Base-by-base conservation (phyloP, 257 asterid species). In the Phtheirospermum japonicum region DNA sequence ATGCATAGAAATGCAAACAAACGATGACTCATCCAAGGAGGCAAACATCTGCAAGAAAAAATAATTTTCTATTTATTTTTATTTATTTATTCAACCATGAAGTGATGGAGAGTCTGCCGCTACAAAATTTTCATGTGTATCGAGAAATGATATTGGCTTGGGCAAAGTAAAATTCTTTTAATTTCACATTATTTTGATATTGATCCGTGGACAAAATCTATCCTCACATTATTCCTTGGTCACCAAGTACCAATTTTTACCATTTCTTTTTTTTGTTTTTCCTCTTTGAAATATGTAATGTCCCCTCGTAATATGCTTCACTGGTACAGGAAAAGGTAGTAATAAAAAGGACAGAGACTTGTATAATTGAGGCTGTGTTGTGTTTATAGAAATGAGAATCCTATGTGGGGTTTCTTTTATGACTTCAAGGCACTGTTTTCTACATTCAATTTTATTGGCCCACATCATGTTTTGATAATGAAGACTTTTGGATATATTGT, bases 351-450 rank as follows among this genome's bases (percentile, higher is more conserved):
- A 73, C 82, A 71, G 60, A 49, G 56, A 61, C 37, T 60, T 61
- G 37, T 60, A 74, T 34, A 66, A 71, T 67, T 71, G 46, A 73
- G 66, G 63, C 9, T 57, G 54, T 46, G 53, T 4, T 57, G 54
- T 46, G 53, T 4, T 11, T 45, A 23, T 23, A 5, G 17, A 12
- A 67, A 61, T 60, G 73, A 79, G 91, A 81, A 86, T 83, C 87
- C 86, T 48, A 83, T 74, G 95, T 76, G 75, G 79, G 87, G 79
- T 71, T 75, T 20, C 3, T 43, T 63, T 60, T 16, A 55, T 73
- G 76, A 70, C 70, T 73, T 77, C 70, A 70, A 70, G 64, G 74
- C 58, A 67, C 64, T 64, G 72, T 18, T 37, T 54, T 57, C 1
- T 37, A 56, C 68, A 51, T 51, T 63, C 51, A n/a, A 4, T 63